Evolutionary conservation across 140 eudicot species (phyloP), one percentile per base, ranked within the genome.

Genomic region (Cichorium intybus): DNA sequence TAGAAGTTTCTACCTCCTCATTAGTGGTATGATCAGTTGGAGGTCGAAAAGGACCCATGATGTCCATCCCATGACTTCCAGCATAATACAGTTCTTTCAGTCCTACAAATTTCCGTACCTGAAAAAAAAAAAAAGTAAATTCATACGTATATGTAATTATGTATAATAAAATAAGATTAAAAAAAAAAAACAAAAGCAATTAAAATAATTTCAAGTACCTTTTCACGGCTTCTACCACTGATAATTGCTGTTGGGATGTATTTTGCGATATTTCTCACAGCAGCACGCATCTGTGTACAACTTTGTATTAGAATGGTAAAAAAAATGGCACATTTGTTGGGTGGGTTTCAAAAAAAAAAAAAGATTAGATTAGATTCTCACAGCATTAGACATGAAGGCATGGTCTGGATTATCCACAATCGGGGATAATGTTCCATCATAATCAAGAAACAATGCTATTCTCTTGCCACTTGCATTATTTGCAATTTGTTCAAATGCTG

Each of bases 21-120:
- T 84, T 75, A 61, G 48, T 50, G 58, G 65, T 65, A 61, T 59
- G 69, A 66, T 68, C 83, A 58, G 60, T 60, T 29, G 84, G 33
- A 56, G 88, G 75, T 27, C 68, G 74, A 71, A 74, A 85, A 18
- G 99, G 99, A 53, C 87, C 86, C 87, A 84, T 78, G 26, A 93
- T 93, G 74, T 93, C 99, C 99, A 93, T 88, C 41, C 99, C 99
- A 70, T 93, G 99, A 75, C 99, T 93, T 55, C 99, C 97, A 27
- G 99, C 99, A 78, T 93, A 93, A 73, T 88, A 89, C 50, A 93
- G 89, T 68, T 88, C 97, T 12, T 76, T 73, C 61, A 93, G 80
- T 68, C 90, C 90, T 54, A 92, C 95, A 59, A 92, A 88, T 69
- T 85, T 76, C 50, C 71, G 70, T 2, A 92, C 99, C 99, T 92